These are phyloP conservation scores for Monosporascus sp. DNA, from an alignment of 2,329 filamentous ascomycete genomes.

Conservation along the genomic window DNA sequence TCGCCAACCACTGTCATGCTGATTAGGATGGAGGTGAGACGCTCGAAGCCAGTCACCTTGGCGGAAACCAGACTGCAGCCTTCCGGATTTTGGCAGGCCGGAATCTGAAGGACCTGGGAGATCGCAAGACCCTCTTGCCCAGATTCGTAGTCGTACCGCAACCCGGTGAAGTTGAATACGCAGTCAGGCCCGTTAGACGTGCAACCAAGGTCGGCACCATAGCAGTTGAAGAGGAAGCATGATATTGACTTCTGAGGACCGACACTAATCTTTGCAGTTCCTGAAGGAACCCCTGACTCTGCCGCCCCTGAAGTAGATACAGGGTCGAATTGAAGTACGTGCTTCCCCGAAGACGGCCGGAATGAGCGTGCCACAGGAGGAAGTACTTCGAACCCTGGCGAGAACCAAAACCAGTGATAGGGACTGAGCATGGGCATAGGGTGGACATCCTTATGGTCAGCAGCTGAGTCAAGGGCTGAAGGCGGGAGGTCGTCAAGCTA, in stretches of 20 bases:
- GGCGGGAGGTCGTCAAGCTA: constrained; percentile 22
- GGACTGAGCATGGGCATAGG: constrained; percentile 21
- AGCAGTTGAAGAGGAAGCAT: constrained; percentile 25
- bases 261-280: constrained; percentile 18
- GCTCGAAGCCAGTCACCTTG: constrained; percentile 16
- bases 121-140: constrained; percentile 8
- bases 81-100: constrained; percentile 13
- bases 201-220: constrained; percentile 21
- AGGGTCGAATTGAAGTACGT: constrained; percentile 25
- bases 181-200: constrained; percentile 19
- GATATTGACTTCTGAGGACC: constrained; percentile 15
- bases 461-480: constrained; percentile 7
- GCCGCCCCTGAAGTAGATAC: constrained; percentile 16
- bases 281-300: constrained; percentile 5
- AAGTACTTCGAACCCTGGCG: constrained; percentile 18
- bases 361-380: constrained; percentile 13
- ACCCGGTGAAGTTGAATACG: constrained; percentile 23
- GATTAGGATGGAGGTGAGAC: constrained; percentile 30
- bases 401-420: constrained; percentile 26
- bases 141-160: constrained; percentile 15
- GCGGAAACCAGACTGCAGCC: constrained; percentile 18
- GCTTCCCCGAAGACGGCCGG: constrained; percentile 22
- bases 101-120: constrained; percentile 14
- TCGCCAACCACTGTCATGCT: constrained; percentile 31
- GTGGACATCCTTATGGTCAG: constrained; percentile 8